Evolutionary conservation across 495 filamentous ascomycete species (phyloP).

Genomic region (Glarea lozoyensis): DNA sequence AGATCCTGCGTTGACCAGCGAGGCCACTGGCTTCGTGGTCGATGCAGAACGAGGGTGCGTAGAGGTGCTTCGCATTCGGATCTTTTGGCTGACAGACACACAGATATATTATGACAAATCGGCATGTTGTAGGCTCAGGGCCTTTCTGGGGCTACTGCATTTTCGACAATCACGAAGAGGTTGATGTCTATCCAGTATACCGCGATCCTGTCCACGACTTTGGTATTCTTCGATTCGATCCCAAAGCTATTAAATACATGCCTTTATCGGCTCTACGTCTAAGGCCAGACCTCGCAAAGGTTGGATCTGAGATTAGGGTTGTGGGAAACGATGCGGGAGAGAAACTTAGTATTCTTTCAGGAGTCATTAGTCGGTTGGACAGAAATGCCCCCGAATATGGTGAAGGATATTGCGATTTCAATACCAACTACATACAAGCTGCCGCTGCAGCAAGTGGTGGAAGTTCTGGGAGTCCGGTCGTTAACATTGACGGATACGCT

Average conservation of each 20-base stretch:
- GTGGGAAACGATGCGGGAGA: slow-evolving; percentile 98
- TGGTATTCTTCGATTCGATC: slow-evolving; percentile 91
- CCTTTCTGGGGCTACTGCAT: slow-evolving; percentile 97
- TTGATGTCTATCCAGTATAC: slow-evolving; percentile 95
- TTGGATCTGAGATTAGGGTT: slow-evolving; percentile 89
- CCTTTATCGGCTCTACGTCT: slow-evolving; percentile 69
- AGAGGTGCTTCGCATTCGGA: slow-evolving; percentile 21
- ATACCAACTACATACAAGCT: slow-evolving; percentile 98
- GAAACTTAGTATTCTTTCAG: slow-evolving; percentile 95
- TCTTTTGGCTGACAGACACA: slow-evolving; percentile 25
- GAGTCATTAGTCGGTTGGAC: slow-evolving; percentile 92
- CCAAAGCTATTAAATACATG: slow-evolving; percentile 94
- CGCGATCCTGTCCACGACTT: slow-evolving; percentile 98
- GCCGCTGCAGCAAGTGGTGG: slow-evolving; percentile 93
- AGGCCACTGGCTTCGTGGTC: slow-evolving; percentile 96
- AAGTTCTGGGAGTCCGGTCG: slow-evolving; percentile 93
- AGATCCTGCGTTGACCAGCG: slow-evolving; percentile 82
- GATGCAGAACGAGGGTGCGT: slow-evolving; percentile 83
- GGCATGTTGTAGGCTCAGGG: slow-evolving; percentile 92
- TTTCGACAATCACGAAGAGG: slow-evolving; percentile 97
- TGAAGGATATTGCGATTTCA: slow-evolving; percentile 98
- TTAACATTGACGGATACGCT: slow-evolving; percentile 88
- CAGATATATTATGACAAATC: slow-evolving; percentile 70
- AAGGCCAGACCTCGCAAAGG: slow-evolving; percentile 79
- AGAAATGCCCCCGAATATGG: slow-evolving; percentile 97